These are phyloP conservation scores for Leptodermis oblonga DNA, from an alignment of 257 asterid species.

Conservation along the genomic window DNA sequence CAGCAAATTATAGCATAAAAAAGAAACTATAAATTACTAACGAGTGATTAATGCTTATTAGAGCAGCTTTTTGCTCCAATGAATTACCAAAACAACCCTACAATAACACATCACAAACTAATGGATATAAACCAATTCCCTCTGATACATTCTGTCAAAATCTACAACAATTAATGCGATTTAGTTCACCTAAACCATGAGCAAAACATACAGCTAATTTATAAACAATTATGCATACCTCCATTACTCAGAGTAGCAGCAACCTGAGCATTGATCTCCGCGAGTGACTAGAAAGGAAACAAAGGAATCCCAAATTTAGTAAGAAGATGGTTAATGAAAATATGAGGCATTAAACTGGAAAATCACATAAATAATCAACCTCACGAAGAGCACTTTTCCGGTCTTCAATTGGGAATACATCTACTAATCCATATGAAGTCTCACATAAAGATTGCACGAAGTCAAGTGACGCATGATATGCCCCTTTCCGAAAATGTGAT, in stretches of 20 bases:
- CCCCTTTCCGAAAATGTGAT: constrained; percentile 84
- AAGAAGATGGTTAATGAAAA: constrained; percentile 8
- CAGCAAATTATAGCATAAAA: constrained; percentile 7
- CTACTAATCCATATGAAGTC: constrained; percentile 92
- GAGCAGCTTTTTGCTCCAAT: too few species aligned
- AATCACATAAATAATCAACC: constrained; percentile 39
- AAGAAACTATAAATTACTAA: neutral
- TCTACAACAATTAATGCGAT: neutral
- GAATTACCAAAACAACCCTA: neutral
- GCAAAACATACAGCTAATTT: constrained; percentile 10
- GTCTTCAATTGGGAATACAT: constrained; percentile 90
- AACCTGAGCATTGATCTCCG: constrained; percentile 69
- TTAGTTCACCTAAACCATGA: neutral
- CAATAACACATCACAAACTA: neutral
- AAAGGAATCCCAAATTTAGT: constrained; percentile 31
- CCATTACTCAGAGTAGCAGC: constrained; percentile 74
- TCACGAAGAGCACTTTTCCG: constrained; percentile 88
- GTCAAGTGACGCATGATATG: constrained; percentile 94
- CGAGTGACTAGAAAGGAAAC: constrained; percentile 81
- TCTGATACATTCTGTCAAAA: neutral
- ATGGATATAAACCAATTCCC: neutral
- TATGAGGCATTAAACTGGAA: constrained; percentile 8
- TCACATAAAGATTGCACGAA: constrained; percentile 88
- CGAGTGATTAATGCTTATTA: neutral
- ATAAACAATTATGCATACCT: constrained; percentile 45